Conservation (phyloP, 2,329 filamentous ascomycete genomes). For the Penicillium brevicompactum region DNA sequence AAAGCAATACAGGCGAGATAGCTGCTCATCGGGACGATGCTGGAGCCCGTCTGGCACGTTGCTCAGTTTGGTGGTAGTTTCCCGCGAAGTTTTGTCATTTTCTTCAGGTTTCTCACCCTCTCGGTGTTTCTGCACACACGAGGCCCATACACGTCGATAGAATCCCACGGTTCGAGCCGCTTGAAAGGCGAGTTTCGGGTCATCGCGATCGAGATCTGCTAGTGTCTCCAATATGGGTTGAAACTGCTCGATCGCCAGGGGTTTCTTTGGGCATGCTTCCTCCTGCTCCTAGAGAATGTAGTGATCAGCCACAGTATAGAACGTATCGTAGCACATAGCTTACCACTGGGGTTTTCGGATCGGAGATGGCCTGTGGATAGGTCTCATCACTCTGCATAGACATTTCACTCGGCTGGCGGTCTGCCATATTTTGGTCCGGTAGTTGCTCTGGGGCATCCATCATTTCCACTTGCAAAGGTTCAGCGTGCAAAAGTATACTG, state of each 20-base stretch:
- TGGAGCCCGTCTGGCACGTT: no score
- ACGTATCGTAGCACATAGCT: neutral
- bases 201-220: neutral
- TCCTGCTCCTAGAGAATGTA: neutral
- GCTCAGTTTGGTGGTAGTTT: no score
- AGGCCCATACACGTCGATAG: no score
- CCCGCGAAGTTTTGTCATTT: no score
- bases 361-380: neutral
- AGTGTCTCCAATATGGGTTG: neutral
- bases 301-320: neutral
- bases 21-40: no score
- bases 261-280: neutral
- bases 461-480: neutral
- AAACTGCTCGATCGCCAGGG: neutral
- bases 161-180: no score
- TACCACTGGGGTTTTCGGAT: neutral
- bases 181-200: neutral
- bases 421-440: neutral
- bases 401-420: neutral
- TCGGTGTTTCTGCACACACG: no score
- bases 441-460: neutral
- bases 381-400: neutral
- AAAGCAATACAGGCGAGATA: slow-evolving; percentile 2
- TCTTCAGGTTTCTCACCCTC: no score
- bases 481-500: neutral